Base-by-base conservation (phyloP, 108 stramenopile genomes). In the Cyclotella baltica region DNA sequence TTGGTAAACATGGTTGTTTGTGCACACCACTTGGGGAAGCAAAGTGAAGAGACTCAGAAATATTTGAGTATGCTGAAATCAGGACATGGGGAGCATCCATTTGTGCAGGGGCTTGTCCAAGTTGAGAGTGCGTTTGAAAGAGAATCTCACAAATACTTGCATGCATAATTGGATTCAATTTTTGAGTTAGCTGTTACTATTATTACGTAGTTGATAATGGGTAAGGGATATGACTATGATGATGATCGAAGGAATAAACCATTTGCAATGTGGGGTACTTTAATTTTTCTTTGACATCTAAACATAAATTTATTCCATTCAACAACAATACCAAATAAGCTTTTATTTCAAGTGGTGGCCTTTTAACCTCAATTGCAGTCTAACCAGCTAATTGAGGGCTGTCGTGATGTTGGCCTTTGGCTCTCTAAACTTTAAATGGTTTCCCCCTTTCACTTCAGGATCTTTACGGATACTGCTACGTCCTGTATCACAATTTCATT, bases 1-100 rank as follows among this genome's bases (percentile, higher is more conserved):
- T 76, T 99, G 72, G 85, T 97, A 61, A 99, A 99, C 75, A 62
- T 96, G 59, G 88, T 98, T 62, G 91, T 93, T 31, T 94, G 91
- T 75, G 85, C 62, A 52, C 89, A 96, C 57, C 92, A 98, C 58
- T 77, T 96, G 77, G 90, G 87, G 77, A 92, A 83, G 85, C 89
- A 69, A 69, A 82, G 10, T 59, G 81, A 59, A 69, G 73, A 85
- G 27, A 22, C 73, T 57, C 67, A 80, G 10, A 43, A 61, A 23
- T 87, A 80, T 83, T 48, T 78, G 40, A 73, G 56, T 66, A 70
- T 89, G 19, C 72, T 96, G 70, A 89, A 90, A 67, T 48, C 62
- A n/a, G 25, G 40, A n/a, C 86, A 72, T 83, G 89, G 89, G 5
- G 69, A 37, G 16, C 92, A 96, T 81, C 85, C 89, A 11, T 87